Percentiles rank a stretch among this genome's conserved stretches.
These are phyloP conservation scores for Fusarium sublunatum DNA, from an alignment of 2,329 filamentous ascomycete species.

Conservation along the genomic window DNA sequence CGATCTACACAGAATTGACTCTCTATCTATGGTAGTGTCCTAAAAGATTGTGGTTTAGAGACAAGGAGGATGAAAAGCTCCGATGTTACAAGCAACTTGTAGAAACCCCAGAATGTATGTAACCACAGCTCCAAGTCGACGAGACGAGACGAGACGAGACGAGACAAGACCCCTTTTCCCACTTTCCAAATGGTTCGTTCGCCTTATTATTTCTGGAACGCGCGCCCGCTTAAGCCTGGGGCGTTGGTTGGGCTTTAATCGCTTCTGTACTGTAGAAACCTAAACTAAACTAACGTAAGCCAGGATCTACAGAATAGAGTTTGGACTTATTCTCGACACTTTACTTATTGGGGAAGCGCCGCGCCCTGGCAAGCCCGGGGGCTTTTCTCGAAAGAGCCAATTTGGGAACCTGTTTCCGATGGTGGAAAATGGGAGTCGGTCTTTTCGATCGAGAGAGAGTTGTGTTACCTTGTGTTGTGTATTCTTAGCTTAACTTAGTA, in stretches of 20 bases:
- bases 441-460: neutral
- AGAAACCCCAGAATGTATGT: neutral
- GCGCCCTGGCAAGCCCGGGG: slow-evolving; percentile 35
- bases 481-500: too few species aligned
- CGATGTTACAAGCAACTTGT: neutral
- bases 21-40: too few species aligned
- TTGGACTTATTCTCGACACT: slow-evolving; percentile 29
- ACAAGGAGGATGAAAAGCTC: neutral
- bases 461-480: too few species aligned
- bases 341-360: slow-evolving; percentile 38
- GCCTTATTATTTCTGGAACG: neutral
- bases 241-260: slow-evolving; percentile 28
- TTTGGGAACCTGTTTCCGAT: slow-evolving; percentile 10
- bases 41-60: too few species aligned
- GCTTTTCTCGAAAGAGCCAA: slow-evolving; percentile 20
- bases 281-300: slow-evolving; percentile 11
- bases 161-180: neutral
- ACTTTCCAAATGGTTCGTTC: too few species aligned
- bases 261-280: slow-evolving; percentile 3
- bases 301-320: slow-evolving; percentile 36
- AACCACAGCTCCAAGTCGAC: too few species aligned
- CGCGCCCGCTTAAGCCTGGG: slow-evolving; percentile 1
- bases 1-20: too few species aligned
- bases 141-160: too few species aligned
- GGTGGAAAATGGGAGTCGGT: slow-evolving; percentile 12